Evolutionary conservation across 305 asterid species (phyloP), one percentile per base, ranked within the genome.

Genomic region (Ilex paraguariensis): DNA sequence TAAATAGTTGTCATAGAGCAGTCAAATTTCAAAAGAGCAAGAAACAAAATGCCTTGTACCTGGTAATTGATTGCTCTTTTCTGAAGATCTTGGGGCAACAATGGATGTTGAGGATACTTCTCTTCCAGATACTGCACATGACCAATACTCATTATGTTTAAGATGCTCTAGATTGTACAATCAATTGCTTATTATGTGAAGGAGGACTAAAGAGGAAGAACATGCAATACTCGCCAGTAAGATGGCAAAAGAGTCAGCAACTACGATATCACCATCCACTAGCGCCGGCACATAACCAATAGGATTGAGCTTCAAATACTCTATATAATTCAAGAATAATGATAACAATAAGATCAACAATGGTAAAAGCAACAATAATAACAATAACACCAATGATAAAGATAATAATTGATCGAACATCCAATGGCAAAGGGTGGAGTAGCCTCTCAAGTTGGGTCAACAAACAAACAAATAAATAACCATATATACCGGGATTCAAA

Each of bases 251-350:
- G 97, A 92, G 73, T 92, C 98, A 2, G 93, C 76, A 70, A 92
- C 57, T 15, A 81, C 84, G 44, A 63, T 56, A 44, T 89, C 95
- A 39, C 96, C 98, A 69, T 89, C 96, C 13, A 92, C 84, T 61
- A 89, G 86, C 45, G 77, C 86, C 0, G 97, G 98, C 15, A 92
- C 97, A 31, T 13, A 71, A 54, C 98, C 97, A 30, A 84, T 73
- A 15, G 97, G 97, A 76, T 92, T 92, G 64, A 92, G 84, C 93
- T 89, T 87, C 84, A 92, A 74, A 83, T 77, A 92, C 31, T 89
- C 98, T 82, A 70, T 70, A 65, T 8, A 8, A 15, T 46, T 71
- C 70, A 36, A 36, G 42, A 36, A 36, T 36, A 36, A 36, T 36
- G 42, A 36, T 21, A 21, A 36, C 61, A 63, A 62, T 9, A 57